These are phyloP conservation scores for Citrus inodora DNA, from an alignment of 345 rosid genomes.

Conservation along the genomic window DNA sequence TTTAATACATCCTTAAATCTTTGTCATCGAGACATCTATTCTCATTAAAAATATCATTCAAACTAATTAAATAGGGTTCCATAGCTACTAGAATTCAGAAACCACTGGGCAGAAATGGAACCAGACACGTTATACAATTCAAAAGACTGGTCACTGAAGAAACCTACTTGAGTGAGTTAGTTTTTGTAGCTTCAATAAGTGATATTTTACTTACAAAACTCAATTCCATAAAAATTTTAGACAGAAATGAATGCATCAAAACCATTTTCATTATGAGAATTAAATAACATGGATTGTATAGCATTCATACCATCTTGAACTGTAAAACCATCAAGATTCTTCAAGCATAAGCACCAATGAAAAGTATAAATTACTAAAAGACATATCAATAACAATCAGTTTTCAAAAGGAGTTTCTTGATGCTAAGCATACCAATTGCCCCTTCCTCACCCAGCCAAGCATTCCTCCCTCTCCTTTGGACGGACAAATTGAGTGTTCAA, in stretches of 20 bases:
- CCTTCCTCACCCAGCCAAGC: constrained; percentile 89
- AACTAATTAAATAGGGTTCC: background rate
- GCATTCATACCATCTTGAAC: background rate
- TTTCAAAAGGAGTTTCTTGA: background rate
- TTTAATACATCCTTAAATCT: no score
- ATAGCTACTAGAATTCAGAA: background rate
- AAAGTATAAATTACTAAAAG: background rate
- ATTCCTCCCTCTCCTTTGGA: constrained; percentile 83
- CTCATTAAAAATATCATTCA: no score
- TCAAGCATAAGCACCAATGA: background rate
- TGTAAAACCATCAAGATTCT: background rate
- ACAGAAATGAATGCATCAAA: background rate
- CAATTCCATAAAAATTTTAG: background rate
- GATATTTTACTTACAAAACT: no score
- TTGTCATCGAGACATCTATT: no score
- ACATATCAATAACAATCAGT: background rate
- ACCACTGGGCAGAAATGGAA: background rate
- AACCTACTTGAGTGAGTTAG: no score
- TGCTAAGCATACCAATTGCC: constrained; percentile 67
- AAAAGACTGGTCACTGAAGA: no score
- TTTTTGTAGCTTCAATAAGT: no score
- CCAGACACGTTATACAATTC: background rate
- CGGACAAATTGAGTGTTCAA: constrained; percentile 77
- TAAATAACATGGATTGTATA: background rate
- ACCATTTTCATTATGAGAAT: background rate